Base-by-base conservation (phyloP, 2,329 filamentous ascomycete genomes). In the Hansfordia pulvinata region DNA sequence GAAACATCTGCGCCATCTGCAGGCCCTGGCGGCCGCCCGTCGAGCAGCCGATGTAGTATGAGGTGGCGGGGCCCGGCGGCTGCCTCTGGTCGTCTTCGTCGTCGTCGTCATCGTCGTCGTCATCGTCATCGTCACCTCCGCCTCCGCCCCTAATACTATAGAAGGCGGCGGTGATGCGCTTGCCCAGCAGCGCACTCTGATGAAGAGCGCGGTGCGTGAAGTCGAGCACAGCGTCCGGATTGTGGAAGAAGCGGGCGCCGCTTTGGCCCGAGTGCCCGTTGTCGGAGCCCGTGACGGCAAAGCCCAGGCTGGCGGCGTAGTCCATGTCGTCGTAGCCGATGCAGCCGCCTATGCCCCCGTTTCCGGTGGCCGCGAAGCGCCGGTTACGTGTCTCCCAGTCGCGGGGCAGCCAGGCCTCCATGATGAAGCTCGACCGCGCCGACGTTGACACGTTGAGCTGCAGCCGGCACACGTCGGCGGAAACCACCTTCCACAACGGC, bases 1-100 rank as follows among this genome's bases (percentile, higher is more conserved):
- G 43, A 3, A 52, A 47, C 9, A 53, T 50, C 11, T 47, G 46
- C 0, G 58, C 55, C 10, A 57, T 43, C 26, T 61, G 60, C 10
- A 67, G 43, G 10, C 64, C 64, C 43, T 70, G 63, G 3, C 64
- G 49, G 2, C 66, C 66, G 14, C 66, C 64, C 3, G 62, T 65
- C 1, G 60, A 65, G 38, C 64, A 70, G 10, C 64, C 64, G 8
- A 54, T 41, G 35, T 60, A 67, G 38, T 66, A 67, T 7, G 52
- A 59, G 4, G 46, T 43, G 8, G 50, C 44, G 3, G 29, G 11
- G 5, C 29, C 24, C n/a, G n/a, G n/a, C n/a, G n/a, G n/a, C n/a
- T n/a, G n/a, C 9, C 44, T 37, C 32, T 67, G 68, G 40, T 59
- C 66, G 5, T 42, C 38, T 12, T 55, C 36, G 2, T 52, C 50